Evolutionary conservation across 345 rosid genomes (phyloP).

Genomic region (Barbarea vulgaris): DNA sequence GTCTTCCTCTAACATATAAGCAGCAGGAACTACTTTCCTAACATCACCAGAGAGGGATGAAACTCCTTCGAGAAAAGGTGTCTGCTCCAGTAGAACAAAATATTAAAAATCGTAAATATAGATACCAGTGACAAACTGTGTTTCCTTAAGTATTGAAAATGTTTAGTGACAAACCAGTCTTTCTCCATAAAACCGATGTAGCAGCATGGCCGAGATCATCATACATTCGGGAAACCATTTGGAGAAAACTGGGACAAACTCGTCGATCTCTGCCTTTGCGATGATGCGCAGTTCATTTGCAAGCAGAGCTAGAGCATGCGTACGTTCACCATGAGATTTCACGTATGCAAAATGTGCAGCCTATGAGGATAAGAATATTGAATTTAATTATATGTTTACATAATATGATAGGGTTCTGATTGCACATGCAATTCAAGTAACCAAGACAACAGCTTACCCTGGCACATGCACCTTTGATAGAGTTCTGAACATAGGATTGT

Average conservation of each 20-base stretch:
- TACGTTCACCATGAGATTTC: conserved; percentile 59
- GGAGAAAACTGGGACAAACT: conserved; percentile 65
- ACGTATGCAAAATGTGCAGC: conserved; percentile 55
- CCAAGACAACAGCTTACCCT: conserved; percentile 56
- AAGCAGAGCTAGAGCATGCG: conserved; percentile 77
- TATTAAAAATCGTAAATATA: conserved; percentile 15
- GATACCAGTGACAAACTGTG: conserved; percentile 24
- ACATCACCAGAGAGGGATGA: conserved; percentile 78
- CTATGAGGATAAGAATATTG: conserved; percentile 44
- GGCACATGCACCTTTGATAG: conserved; percentile 67
- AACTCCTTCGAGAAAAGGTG: conserved; percentile 66
- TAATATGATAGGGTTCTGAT: neutral
- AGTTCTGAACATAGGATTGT: conserved; percentile 63
- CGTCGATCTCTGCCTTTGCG: conserved; percentile 71
- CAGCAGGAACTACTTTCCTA: conserved; percentile 80
- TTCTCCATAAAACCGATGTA: conserved; percentile 86
- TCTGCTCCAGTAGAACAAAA: conserved; percentile 51
- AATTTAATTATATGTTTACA: conserved; percentile 9
- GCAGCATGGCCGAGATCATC: conserved; percentile 56
- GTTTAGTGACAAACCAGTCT: conserved; percentile 68
- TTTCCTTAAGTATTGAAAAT: conserved; percentile 14
- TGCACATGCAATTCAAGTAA: conserved; percentile 7
- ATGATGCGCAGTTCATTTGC: conserved; percentile 75
- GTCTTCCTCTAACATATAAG: conserved; percentile 65
- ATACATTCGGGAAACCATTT: conserved; percentile 71